Evolutionary conservation across 129 eudicot species (phyloP), one percentile per base, ranked within the genome.

Genomic region (Deinandra increscens): DNA sequence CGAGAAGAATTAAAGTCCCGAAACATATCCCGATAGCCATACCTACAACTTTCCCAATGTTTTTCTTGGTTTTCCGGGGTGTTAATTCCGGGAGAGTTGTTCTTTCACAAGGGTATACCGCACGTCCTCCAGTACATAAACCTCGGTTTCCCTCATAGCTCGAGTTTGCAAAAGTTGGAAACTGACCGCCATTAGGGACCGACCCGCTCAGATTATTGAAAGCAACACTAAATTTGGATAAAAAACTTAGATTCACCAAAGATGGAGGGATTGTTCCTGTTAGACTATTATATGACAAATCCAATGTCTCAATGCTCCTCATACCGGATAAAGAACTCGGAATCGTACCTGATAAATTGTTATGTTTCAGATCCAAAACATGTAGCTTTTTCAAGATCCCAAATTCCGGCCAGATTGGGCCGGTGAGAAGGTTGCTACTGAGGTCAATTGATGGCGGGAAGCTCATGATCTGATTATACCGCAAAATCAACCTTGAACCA

Each of bases 341-440:
- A 53, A 88, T 85, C 3, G 22, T 26, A 55, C 96, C 96, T 2
- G 91, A 82, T 43, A 88, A 58, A 20, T 79, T 81, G 62, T 88
- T 85, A 70, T 43, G 56, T 43, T 71, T 83, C 43, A 88, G 77
- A 68, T 83, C 83, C 80, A 88, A 81, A 63, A 74, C 55, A 20
- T 85, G 91, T 37, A 88, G 41, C 65, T 70, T 72, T 56, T 64
- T 84, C 74, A 88, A 72, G 44, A 74, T 81, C 7, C 96, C 91
- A 60, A 88, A 85, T 70, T 88, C 91, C 0, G 89, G 84, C 91
- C 83, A 79, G 64, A 88, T 85, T 20, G 83, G 76, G 12, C 96
- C 96, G 0, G 78, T 83, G 44, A 88, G 76, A 39, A 38, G 20
- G 76, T 88, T 88, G n/a, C 54, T 73, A 19, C 89, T 81, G 3